Percentiles rank a stretch among this genome's conserved stretches.
These are phyloP conservation scores for Globomyces pollinis-pini DNA, from an alignment of 192 early-diverging fungal genomes.

Conservation along the genomic window DNA sequence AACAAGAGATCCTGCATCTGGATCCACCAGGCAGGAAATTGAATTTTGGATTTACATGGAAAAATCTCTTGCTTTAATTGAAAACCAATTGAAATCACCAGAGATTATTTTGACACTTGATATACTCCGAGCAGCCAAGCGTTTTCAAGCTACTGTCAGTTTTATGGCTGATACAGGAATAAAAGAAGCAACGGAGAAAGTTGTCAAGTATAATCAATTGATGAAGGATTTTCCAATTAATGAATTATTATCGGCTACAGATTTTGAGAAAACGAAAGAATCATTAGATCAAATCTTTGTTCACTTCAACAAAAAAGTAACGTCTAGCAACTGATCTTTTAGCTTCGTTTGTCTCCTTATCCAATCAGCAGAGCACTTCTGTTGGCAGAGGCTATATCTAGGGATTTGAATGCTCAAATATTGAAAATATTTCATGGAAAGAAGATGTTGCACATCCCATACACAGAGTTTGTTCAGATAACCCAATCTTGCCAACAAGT, in stretches of 20 bases:
- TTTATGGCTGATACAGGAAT: conserved; percentile 97
- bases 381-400: conserved; percentile 89
- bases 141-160: conserved; percentile 95
- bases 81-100: conserved; percentile 90
- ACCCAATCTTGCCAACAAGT: conserved; percentile 77
- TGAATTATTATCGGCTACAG: conserved; percentile 91
- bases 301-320: conserved; percentile 97
- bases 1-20: conserved; percentile 80
- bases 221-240: conserved; percentile 99
- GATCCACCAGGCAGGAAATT: conserved; percentile 94
- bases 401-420: conserved; percentile 90
- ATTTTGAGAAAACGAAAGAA: conserved; percentile 72
- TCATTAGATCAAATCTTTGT: conserved; percentile 79
- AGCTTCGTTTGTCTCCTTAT: conserved; percentile 67
- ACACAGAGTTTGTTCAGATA: conserved; percentile 82
- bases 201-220: conserved; percentile 89
- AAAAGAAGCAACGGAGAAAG: conserved; percentile 88
- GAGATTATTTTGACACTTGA: conserved; percentile 77
- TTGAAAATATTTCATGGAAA: conserved; percentile 78
- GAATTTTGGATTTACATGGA: conserved; percentile 99
- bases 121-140: conserved; percentile 91
- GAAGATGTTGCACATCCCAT: conserved; percentile 89
- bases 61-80: conserved; percentile 81
- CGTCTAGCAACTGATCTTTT: no score
- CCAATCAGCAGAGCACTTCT: conserved; percentile 80